Base-by-base conservation (phyloP, 1,139 yeast species). In the Kurtzmaniella quercitrusa region DNA sequence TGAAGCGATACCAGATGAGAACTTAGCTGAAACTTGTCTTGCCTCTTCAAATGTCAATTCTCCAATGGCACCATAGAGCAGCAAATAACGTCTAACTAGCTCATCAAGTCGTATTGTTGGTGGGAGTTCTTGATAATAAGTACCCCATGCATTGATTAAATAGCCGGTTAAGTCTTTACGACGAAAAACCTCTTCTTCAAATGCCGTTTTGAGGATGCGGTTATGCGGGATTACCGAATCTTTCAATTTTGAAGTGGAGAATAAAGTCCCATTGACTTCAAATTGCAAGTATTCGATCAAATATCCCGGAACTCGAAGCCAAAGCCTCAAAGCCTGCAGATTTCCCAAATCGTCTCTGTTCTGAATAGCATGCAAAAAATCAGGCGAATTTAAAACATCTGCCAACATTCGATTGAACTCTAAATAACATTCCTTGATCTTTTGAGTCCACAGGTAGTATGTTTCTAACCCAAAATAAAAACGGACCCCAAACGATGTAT, bases 401-500 rank as follows among this genome's bases (percentile, higher is more conserved):
- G 60, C 55, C 19, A 67, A 50, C 39, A 66, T 52, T 42, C 53
- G 60, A 45, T 65, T 66, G 44, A 55, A 66, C 42, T 66, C 71
- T 45, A 61, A 53, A 46, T 61, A 63, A 44, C 56, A 59, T 20
- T 65, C 67, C 28, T 56, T 53, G 20, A 60, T 44, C 52, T 50
- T 50, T 43, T 59, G 51, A 8, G 50, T 51, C 39, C 50, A 56
- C n/a, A 49, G 45, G 47, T 57, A 63, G 45, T 53, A 65, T 36
- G 50, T 55, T 34, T 60, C 59, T 18, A 59, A 51, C 22, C 56
- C 46, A 19, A 65, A 57, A 48, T 61, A 65, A 67, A 69, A 67
- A 23, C 56, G 54, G 38, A 63, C 54, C 39, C 61, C 49, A 48
- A 51, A 63, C 2, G 59, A 40, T 8, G 62, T 50, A 47, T 64